Percentiles rank a stretch among this genome's conserved stretches.
Conservation (phyloP, 2,329 filamentous ascomycete genomes). For the Trichoderma sp. region DNA sequence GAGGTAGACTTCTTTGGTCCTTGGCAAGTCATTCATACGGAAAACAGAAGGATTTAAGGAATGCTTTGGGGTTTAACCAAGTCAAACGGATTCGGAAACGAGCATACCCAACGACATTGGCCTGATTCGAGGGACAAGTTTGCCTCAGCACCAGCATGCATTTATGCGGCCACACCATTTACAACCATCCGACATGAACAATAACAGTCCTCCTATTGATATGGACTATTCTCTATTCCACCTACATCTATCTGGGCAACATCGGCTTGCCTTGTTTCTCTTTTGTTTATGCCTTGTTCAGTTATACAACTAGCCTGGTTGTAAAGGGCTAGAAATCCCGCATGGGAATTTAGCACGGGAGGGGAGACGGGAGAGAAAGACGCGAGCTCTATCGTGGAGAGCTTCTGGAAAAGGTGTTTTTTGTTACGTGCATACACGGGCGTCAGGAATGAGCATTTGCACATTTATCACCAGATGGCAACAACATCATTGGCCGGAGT, state of each 20-base stretch:
- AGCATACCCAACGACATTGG: background rate
- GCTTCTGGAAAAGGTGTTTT: conserved; percentile 7
- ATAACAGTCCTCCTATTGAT: background rate
- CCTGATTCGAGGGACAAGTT: background rate
- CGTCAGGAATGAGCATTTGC: conserved; percentile 18
- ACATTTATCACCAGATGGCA: conserved; percentile 16
- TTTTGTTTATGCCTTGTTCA: background rate
- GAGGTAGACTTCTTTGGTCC: conserved; percentile 53
- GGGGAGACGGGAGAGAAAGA: background rate
- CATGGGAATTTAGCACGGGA: background rate
- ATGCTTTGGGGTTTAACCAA: background rate
- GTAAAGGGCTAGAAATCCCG: background rate
- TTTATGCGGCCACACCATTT: background rate
- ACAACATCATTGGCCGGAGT: conserved; percentile 26
- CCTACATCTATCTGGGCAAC: background rate
- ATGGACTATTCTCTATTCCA: background rate
- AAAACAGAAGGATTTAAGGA: conserved; percentile 48
- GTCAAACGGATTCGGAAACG: background rate
- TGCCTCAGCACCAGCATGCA: background rate
- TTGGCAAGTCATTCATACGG: conserved; percentile 53
- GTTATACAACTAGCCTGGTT: background rate
- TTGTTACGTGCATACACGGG: conserved; percentile 21
- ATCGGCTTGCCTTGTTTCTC: background rate
- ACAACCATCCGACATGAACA: background rate
- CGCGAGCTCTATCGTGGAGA: background rate